phyloP scores from a whole-genome alignment of 768 basidiomycete species.

The Dioszegia aurantiaca region DNA sequence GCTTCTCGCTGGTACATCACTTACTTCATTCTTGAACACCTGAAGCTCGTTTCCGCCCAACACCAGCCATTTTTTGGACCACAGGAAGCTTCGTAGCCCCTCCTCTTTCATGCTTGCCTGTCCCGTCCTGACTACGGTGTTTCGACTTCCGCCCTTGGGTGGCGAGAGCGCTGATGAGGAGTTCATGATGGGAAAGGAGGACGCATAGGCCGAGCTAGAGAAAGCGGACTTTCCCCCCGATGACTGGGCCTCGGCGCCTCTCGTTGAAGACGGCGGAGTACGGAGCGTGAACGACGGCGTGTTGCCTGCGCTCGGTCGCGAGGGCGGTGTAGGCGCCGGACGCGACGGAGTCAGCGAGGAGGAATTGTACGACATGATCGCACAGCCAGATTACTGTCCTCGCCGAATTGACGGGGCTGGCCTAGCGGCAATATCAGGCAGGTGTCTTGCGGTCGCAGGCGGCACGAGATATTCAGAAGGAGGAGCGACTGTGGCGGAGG shows the following conservation, averaged over 20 bases:
- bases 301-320: conserved; percentile 1
- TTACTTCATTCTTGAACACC: conserved; percentile 88
- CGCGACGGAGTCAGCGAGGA: conserved; percentile 40
- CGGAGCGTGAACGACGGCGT: conserved; percentile 11
- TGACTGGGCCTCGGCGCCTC: neutral
- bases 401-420: too few relatives aligned
- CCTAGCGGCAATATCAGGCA: too few relatives aligned
- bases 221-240: conserved; percentile 18
- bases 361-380: conserved; percentile 32
- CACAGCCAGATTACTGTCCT: too few relatives aligned
- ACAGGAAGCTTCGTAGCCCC: conserved; percentile 84
- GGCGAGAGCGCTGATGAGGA: conserved; percentile 12
- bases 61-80: conserved; percentile 85
- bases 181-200: conserved; percentile 31
- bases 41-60: conserved; percentile 73
- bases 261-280: conserved; percentile 2
- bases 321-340: conserved; percentile 39
- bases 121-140: conserved; percentile 54
- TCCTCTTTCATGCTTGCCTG: conserved; percentile 90
- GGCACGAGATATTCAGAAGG: too few relatives aligned
- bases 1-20: conserved; percentile 37
- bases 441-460: too few relatives aligned
- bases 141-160: neutral
- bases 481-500: too few relatives aligned
- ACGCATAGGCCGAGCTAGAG: conserved; percentile 35